Evolutionary conservation across 352 stramenopile genomes (phyloP), one percentile per base, ranked within the genome.

Genomic region (Phytophthora uliginosa): DNA sequence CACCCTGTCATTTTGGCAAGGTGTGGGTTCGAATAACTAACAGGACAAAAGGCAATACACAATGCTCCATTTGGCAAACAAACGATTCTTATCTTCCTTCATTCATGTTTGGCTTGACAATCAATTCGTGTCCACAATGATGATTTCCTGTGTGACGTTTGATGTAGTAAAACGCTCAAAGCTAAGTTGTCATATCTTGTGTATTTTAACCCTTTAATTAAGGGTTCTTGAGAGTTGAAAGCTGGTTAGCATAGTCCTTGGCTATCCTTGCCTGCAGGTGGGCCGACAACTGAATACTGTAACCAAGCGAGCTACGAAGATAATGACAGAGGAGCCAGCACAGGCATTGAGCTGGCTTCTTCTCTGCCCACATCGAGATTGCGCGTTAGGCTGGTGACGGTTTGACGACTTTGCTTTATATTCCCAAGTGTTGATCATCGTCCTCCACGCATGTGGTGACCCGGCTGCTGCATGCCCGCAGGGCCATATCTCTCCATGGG

Each of bases 381-480:
- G 59, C 74, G 13, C 59, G 59, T 73, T 59, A 67, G 28, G 51
- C 54, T 74, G 42, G 26, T 72, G 60, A 71, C 63, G 69, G 63
- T 80, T 72, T n/a, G 45, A 76, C 68, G 62, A 68, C 20, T 53
- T 53, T 53, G 20, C 47, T 60, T 65, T 61, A 72, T 59, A 73
- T 66, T 78, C 62, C 31, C n/a, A 34, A 53, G 28, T 58, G 66
- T 69, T 31, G 26, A 28, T 56, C 71, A 94, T 50, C 82, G 77
- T 50, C 86, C 86, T 62, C 84, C 83, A 59, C 80, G 82, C 74
- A 94, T 88, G 53, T 88, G 79, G 47, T 75, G 67, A 40, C 63
- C 48, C 7, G 69, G 73, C 73, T 77, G 74, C 71, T 77, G 74
- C 70, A 89, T 91, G 36, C 64, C 78, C 24, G 28, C 68, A 34